phyloP scores from a whole-genome alignment of 2,329 filamentous ascomycete genomes.

The Pseudogymnoascus sp. region DNA sequence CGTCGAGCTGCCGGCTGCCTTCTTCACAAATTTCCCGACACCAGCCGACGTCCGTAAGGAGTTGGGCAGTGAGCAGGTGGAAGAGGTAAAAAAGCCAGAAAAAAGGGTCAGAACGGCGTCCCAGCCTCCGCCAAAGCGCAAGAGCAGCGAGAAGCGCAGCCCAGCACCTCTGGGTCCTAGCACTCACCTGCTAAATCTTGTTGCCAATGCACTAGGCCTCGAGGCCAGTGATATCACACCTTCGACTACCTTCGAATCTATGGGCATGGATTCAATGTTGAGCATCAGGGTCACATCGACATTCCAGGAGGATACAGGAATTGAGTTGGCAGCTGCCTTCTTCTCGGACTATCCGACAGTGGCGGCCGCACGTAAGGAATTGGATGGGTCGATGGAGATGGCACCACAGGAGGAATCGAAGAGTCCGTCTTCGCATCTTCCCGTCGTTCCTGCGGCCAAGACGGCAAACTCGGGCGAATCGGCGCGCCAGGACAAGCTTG shows the following conservation, averaged over 20 bases:
- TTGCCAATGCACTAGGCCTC: slow-evolving; percentile 12
- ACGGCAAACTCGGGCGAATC: neutral
- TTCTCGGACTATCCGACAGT: slow-evolving; percentile 6
- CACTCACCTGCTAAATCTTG: neutral
- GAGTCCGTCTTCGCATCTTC: neutral
- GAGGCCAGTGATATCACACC: slow-evolving; percentile 9
- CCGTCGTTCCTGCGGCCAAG: neutral
- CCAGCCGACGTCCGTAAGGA: neutral
- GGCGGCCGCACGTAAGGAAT: neutral
- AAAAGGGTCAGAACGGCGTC: neutral
- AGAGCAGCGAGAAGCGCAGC: neutral
- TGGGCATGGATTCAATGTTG: slow-evolving; percentile 15
- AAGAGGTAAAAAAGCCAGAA: neutral
- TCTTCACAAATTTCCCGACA: neutral
- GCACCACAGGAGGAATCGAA: neutral
- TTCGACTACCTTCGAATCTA: slow-evolving; percentile 9
- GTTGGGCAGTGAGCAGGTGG: neutral
- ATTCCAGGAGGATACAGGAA: slow-evolving; percentile 10
- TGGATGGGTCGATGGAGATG: neutral
- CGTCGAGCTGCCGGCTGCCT: neutral
- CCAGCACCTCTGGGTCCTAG: neutral
- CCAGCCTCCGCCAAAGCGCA: neutral
- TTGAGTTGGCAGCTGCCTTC: slow-evolving; percentile 6
- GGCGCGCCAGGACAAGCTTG: neutral
- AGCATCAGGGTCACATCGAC: slow-evolving; percentile 11